A percentile compares a stretch with the other conserved stretches of the same genome.
phyloP scores from a whole-genome alignment of 257 asterid genomes.

The Lithospermum erythrorhizon region DNA sequence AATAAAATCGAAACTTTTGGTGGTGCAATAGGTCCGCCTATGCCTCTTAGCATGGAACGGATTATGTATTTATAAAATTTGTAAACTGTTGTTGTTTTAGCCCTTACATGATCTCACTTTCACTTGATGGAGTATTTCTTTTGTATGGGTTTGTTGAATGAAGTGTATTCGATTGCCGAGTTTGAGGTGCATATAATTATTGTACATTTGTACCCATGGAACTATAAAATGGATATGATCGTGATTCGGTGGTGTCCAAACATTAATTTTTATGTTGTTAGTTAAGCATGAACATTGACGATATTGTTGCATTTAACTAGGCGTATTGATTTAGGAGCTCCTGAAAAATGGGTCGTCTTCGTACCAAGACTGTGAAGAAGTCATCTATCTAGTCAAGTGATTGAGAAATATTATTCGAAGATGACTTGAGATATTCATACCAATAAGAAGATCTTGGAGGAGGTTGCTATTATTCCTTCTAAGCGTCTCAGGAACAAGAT shows the following conservation, averaged over 20 bases:
- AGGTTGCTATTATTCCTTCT: slow-evolving; percentile 37
- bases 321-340: background rate
- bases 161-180: too few relatives aligned
- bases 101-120: too few relatives aligned
- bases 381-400: slow-evolving; percentile 29
- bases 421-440: slow-evolving; percentile 46
- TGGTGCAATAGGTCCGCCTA: too few relatives aligned
- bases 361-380: slow-evolving; percentile 40
- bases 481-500: slow-evolving; percentile 57
- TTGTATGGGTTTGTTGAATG: background rate
- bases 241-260: background rate
- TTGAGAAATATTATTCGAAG: slow-evolving; percentile 32
- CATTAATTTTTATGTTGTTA: too few relatives aligned
- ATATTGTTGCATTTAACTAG: too few relatives aligned
- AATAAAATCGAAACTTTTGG: too few relatives aligned
- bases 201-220: background rate
- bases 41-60: too few relatives aligned
- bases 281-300: too few relatives aligned
- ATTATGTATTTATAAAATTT: too few relatives aligned
- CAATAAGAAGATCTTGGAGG: slow-evolving; percentile 42
- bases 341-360: slow-evolving; percentile 29
- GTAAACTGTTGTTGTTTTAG: background rate
- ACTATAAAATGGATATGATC: background rate
- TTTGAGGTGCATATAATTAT: background rate
- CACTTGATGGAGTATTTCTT: too few relatives aligned